Base-by-base conservation (phyloP, 2,329 filamentous ascomycete genomes). In the Paracorniculantispora psalliotae region DNA sequence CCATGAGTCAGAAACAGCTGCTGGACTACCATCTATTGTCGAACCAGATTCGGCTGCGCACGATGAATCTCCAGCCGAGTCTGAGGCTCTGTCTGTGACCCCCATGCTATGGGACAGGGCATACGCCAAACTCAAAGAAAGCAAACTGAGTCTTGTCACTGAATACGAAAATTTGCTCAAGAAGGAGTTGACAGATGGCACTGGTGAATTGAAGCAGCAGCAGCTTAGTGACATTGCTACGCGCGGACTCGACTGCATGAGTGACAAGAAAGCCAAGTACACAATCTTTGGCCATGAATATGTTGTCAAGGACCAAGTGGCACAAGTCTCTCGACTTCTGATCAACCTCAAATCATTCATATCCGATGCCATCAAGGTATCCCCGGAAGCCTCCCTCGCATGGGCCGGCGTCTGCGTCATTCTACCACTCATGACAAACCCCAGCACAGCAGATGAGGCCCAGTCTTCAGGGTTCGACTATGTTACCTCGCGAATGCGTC, bases 331-430 rank as follows among this genome's bases (percentile, higher is more conserved):
- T 8, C 15, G 57, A 0, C 37, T 67, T 4, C 57, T 68, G 2
- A 30, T 64, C 46, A 59, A 63, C 59, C 61, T 62, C 13, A 69
- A 72, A 50, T 50, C 51, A 44, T 64, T 60, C 41, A 62, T 72
- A 28, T 54, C 55, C 9, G 59, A 67, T 8, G 71, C 67, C n/a
- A 65, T 69, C 48, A 68, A 68, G 55, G 66, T 48, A 12, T 69
- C 67, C 2, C 69, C 70, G 1, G 63, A 69, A 49, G 72, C 68
- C 19, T 71, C 70, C 6, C 54, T 72, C 8, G 67, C 60, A 2
- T 71, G 68, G 69, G 67, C 67, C 3, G 75, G 74, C 63, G 69
- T 76, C 62, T 72, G 66, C 62, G 52, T 74, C 19, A 48, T 74
- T 44, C 67, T 75, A 1, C 72, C 72, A 0, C 64, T 75, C 3